Conservation (phyloP, 1,139 yeast genomes). For the Scheffersomyces segobiensis region DNA sequence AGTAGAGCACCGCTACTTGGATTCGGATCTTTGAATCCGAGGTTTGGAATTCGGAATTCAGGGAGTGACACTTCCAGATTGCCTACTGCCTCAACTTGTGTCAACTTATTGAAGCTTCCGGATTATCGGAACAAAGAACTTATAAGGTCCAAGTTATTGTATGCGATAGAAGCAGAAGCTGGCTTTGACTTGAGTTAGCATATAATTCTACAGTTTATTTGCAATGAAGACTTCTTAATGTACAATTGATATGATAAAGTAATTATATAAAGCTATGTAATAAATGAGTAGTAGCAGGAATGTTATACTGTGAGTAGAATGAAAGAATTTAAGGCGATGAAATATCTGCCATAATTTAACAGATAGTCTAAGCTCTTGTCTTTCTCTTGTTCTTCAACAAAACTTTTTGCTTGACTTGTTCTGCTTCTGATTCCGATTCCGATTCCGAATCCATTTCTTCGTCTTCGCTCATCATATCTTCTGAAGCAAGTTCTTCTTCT, state of each 20-base stretch:
- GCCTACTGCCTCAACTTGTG: constrained; percentile 94
- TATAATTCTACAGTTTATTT: background rate
- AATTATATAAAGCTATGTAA: background rate
- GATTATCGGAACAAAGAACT: constrained; percentile 65
- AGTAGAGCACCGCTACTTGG: constrained; percentile 92
- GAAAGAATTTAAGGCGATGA: background rate
- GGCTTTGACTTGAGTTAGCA: constrained; percentile 65
- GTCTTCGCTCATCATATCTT: constrained; percentile 34
- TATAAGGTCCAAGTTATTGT: constrained; percentile 63
- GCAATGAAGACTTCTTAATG: background rate
- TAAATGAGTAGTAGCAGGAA: background rate
- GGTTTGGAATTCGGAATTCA: constrained; percentile 75
- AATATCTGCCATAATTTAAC: background rate
- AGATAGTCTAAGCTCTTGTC: constrained; percentile 13
- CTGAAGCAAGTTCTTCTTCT: constrained; percentile 39
- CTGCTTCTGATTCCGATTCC: constrained; percentile 41
- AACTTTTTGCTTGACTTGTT: constrained; percentile 67
- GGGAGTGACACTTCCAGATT: constrained; percentile 58
- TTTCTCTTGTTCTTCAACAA: constrained; percentile 73
- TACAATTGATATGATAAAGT: background rate
- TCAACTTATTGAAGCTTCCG: constrained; percentile 82
- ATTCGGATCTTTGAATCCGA: constrained; percentile 70
- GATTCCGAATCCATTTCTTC: constrained; percentile 43
- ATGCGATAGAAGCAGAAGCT: constrained; percentile 77
- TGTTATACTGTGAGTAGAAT: background rate